These are phyloP conservation scores for Talaromyces borbonicus DNA, from an alignment of 495 filamentous ascomycete genomes.

Conservation along the genomic window DNA sequence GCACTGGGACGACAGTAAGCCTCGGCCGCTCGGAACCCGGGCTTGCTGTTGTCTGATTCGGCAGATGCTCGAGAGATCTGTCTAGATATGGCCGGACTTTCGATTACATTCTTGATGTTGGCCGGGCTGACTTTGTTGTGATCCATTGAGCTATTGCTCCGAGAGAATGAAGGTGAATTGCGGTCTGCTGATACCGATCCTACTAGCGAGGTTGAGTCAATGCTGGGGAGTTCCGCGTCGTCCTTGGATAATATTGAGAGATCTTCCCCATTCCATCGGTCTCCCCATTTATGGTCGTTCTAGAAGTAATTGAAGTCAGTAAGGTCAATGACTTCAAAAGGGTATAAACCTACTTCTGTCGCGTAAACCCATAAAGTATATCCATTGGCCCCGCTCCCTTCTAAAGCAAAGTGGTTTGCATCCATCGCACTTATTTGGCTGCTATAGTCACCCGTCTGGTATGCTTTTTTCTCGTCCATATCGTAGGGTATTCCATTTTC, in stretches of 20 bases:
- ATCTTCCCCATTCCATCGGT: conserved; percentile 97
- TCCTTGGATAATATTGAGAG: conserved; percentile 81
- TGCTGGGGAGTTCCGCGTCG: conserved; percentile 55
- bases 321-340: neutral
- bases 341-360: conserved; percentile 42
- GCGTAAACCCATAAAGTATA: conserved; percentile 87
- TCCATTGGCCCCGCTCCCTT: conserved; percentile 69
- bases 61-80: conserved; percentile 38
- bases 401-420: conserved; percentile 88
- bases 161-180: conserved; percentile 48
- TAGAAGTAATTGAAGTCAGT: conserved; percentile 15
- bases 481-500: conserved; percentile 98
- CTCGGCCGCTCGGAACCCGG: conserved; percentile 81
- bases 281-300: conserved; percentile 85
- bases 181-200: conserved; percentile 33
- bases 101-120: conserved; percentile 64
- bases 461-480: conserved; percentile 93
- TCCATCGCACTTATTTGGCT: conserved; percentile 93
- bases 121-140: conserved; percentile 50
- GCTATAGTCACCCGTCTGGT: conserved; percentile 91
- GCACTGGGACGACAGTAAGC: conserved; percentile 85
- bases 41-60: conserved; percentile 43
- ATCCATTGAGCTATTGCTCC: conserved; percentile 44
- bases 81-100: conserved; percentile 60
- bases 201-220: conserved; percentile 14